These are phyloP conservation scores for Cryphonectria carpinicola DNA, from an alignment of 2,329 filamentous ascomycete species.

Conservation along the genomic window DNA sequence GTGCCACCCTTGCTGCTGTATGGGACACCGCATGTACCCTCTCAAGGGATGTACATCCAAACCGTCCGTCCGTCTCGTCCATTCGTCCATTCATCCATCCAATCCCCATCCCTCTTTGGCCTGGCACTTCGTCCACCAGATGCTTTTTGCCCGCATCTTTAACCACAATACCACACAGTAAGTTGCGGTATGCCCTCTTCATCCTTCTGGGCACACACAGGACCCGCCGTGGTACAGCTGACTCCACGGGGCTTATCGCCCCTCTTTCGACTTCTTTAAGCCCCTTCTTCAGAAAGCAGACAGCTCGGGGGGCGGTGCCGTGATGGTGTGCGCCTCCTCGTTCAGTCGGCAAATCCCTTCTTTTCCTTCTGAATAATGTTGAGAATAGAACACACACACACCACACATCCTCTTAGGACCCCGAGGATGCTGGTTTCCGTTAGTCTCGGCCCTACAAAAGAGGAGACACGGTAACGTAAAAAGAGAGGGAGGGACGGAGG, in stretches of 20 bases:
- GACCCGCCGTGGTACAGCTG: background rate
- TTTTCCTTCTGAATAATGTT: background rate
- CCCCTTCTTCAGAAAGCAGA: too few species aligned
- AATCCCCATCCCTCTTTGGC: background rate
- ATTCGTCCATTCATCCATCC: background rate
- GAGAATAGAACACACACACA: background rate
- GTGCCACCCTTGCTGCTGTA: constrained; percentile 6
- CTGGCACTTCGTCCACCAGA: background rate
- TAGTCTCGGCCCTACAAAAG: constrained; percentile 7
- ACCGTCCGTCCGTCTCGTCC: background rate
- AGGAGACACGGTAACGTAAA: background rate
- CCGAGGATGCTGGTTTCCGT: background rate
- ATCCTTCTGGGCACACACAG: background rate
- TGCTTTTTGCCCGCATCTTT: background rate
- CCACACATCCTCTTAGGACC: too few species aligned
- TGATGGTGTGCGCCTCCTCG: background rate
- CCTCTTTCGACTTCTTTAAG: too few species aligned
- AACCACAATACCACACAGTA: background rate
- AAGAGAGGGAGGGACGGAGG: background rate
- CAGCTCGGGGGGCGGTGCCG: too few species aligned
- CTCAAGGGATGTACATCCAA: constrained; percentile 22
- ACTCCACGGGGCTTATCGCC: background rate
- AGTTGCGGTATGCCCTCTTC: background rate
- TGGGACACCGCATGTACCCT: constrained; percentile 14
- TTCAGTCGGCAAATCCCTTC: background rate